A percentile compares a stretch with the other conserved stretches of the same genome.
Evolutionary conservation across 306 rosid species (phyloP).

Genomic region (Hippophae tibetana): DNA sequence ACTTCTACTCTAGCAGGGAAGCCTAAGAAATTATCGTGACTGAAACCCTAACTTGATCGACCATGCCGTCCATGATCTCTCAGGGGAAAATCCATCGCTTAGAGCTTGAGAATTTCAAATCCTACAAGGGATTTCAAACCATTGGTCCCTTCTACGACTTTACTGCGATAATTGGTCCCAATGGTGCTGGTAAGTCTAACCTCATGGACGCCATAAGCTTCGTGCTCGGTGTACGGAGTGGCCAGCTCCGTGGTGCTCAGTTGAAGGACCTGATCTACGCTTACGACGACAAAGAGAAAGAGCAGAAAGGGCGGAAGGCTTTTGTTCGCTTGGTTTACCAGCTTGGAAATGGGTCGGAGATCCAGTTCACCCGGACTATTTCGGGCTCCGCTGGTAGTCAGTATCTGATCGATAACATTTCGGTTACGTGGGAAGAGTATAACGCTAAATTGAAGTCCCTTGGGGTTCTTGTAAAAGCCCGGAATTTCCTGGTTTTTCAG

Average conservation of each 20-base stretch:
- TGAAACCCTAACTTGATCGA: not conserved
- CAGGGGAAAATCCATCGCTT: slow-evolving; percentile 78
- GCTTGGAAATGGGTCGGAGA: slow-evolving; percentile 60
- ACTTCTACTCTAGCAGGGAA: too few species aligned
- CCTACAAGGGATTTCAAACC: slow-evolving; percentile 75
- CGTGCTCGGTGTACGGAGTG: slow-evolving; percentile 91
- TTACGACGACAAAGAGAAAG: slow-evolving; percentile 79
- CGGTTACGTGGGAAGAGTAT: slow-evolving; percentile 67
- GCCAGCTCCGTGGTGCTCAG: slow-evolving; percentile 96
- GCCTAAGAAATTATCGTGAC: too few species aligned
- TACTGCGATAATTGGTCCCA: slow-evolving; percentile 95
- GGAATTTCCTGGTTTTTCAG: slow-evolving; percentile 99
- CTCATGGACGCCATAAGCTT: slow-evolving; percentile 99
- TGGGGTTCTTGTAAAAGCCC: slow-evolving; percentile 95
- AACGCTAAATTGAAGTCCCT: slow-evolving; percentile 57
- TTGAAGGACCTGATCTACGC: slow-evolving; percentile 91
- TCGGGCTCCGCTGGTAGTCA: slow-evolving; percentile 78
- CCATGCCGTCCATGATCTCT: slow-evolving; percentile 77
- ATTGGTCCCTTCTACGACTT: slow-evolving; percentile 93
- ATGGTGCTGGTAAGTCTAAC: slow-evolving; percentile 93
- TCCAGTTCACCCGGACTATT: slow-evolving; percentile 67
- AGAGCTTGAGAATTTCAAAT: slow-evolving; percentile 92
- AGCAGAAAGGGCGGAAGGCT: slow-evolving; percentile 78
- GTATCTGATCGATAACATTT: slow-evolving; percentile 66
- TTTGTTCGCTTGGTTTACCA: slow-evolving; percentile 76